A percentile compares a stretch with the other conserved stretches of the same genome.
Conservation (phyloP, 352 stramenopile species). For the Pythium brassicae region DNA sequence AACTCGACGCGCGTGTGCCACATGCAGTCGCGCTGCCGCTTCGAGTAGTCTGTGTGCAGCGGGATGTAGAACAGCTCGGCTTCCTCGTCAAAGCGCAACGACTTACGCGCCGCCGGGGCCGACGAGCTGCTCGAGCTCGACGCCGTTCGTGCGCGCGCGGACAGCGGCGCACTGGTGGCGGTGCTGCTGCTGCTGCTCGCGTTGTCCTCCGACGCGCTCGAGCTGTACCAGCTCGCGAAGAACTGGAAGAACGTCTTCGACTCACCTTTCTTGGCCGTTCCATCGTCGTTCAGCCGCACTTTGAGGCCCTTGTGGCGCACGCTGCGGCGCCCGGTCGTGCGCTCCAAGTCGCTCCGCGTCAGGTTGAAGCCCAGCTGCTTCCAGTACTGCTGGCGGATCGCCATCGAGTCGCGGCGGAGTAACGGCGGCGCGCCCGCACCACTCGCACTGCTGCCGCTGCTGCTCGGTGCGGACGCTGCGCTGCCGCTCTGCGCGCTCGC, state of each 20-base stretch:
- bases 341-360: conserved; percentile 77
- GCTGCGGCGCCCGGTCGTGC: conserved; percentile 58
- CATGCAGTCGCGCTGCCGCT: conserved; percentile 82
- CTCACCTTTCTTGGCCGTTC: conserved; percentile 25
- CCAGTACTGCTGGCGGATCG: conserved; percentile 85
- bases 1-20: conserved; percentile 83
- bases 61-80: conserved; percentile 87
- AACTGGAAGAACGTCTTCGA: conserved; percentile 77
- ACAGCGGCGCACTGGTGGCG: neutral
- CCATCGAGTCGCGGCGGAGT: conserved; percentile 75
- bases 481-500: conserved; percentile 10
- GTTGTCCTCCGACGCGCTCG: conserved; percentile 17
- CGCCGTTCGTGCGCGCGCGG: no score
- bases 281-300: conserved; percentile 78
- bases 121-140: conserved; percentile 5
- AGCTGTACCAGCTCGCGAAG: conserved; percentile 74
- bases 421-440: conserved; percentile 4
- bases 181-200: conserved; percentile 7
- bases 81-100: conserved; percentile 69
- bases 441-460: neutral
- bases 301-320: conserved; percentile 70
- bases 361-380: conserved; percentile 79
- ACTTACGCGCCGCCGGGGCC: conserved; percentile 20
- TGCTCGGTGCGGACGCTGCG: conserved; percentile 4
- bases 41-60: conserved; percentile 79